Evolutionary conservation across 768 basidiomycete genomes (phyloP).

Genomic region (Sistotremastrum niveocremeum): DNA sequence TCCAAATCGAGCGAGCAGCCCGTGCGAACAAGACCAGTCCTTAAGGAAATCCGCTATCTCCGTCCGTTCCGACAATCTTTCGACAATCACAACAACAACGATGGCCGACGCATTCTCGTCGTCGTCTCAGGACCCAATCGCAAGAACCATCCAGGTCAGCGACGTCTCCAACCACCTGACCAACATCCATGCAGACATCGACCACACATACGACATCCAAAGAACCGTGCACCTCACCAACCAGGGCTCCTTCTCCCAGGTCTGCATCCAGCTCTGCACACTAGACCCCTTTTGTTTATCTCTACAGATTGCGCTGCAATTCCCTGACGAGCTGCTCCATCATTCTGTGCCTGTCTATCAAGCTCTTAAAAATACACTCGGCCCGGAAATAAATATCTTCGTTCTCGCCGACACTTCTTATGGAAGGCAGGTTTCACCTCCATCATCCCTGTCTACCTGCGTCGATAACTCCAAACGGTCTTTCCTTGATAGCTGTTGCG

Average conservation of each 20-base stretch:
- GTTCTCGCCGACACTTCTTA: slow-evolving; percentile 97
- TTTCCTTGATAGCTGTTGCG: slow-evolving; percentile 61
- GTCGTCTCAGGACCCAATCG: slow-evolving; percentile 52
- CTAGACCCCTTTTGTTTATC: not conserved
- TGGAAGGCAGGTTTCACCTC: slow-evolving; percentile 51
- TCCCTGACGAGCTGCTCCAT: slow-evolving; percentile 84
- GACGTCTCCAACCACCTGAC: slow-evolving; percentile 22
- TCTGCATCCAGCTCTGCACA: slow-evolving; percentile 19
- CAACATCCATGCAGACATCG: slow-evolving; percentile 29
- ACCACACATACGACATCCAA: slow-evolving; percentile 63
- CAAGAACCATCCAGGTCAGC: slow-evolving; percentile 35
- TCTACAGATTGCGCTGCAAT: slow-evolving; percentile 74
- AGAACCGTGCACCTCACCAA: slow-evolving; percentile 49
- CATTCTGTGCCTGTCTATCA: slow-evolving; percentile 79
- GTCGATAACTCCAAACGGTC: not conserved
- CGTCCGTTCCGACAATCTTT: too few species aligned
- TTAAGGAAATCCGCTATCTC: too few species aligned
- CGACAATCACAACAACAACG: not conserved
- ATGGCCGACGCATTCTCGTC: slow-evolving; percentile 29
- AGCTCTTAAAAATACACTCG: slow-evolving; percentile 38
- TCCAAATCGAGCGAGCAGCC: too few species aligned
- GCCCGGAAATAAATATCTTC: slow-evolving; percentile 48
- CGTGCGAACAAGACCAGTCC: too few species aligned
- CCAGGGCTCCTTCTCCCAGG: slow-evolving; percentile 54
- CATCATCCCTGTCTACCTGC: not conserved